phyloP scores from a whole-genome alignment of 441 rosid species.

The Mallotus repandus region DNA sequence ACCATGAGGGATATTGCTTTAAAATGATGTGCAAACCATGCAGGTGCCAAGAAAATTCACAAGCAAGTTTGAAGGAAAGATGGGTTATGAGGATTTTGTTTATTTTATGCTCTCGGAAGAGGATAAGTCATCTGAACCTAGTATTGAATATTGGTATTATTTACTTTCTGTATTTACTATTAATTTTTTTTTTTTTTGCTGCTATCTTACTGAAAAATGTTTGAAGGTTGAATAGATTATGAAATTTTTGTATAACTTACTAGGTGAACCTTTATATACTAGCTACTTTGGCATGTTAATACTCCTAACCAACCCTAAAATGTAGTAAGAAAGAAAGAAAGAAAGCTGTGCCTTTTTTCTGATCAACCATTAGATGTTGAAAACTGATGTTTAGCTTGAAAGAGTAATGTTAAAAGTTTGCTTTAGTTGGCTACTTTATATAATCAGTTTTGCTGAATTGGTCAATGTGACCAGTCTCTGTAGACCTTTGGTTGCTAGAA shows the following conservation, averaged over 20 bases:
- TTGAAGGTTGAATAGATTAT: background rate
- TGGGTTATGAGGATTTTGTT: conserved; percentile 98
- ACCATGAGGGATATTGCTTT: background rate
- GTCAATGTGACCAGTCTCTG: background rate
- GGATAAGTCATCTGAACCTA: conserved; percentile 94
- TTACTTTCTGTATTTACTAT: background rate
- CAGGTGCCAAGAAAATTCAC: conserved; percentile 90
- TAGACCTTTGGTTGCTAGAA: background rate
- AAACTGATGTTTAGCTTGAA: background rate
- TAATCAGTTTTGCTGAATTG: background rate
- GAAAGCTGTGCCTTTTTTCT: background rate
- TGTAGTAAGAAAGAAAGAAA: conserved; percentile 1
- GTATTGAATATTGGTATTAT: conserved; percentile 85
- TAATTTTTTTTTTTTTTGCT: background rate
- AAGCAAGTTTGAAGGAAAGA: conserved; percentile 85
- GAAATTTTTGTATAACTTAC: background rate
- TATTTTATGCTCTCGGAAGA: conserved; percentile 95
- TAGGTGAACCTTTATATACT: background rate
- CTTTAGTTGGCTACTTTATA: background rate
- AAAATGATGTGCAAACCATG: conserved; percentile 8
- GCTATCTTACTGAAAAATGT: no score
- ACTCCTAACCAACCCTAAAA: background rate
- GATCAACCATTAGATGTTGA: background rate
- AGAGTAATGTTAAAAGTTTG: background rate
- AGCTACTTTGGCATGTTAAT: background rate